Conservation (phyloP, 2,329 filamentous ascomycete species). For the Aspergillus sclerotialis region DNA sequence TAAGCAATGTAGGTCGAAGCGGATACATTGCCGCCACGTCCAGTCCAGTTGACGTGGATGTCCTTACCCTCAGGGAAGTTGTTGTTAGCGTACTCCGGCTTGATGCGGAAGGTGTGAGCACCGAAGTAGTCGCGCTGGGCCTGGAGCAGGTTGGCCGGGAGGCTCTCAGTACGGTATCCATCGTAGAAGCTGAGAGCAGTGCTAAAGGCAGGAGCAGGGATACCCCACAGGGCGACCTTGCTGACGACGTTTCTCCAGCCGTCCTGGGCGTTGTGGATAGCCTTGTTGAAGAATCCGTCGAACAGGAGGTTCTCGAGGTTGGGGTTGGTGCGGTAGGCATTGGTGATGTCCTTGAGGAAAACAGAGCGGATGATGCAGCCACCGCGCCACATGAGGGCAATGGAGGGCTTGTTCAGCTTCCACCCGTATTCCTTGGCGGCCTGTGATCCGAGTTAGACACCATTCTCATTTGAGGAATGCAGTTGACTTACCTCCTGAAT, state of each 20-base stretch:
- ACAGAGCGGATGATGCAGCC: constrained; percentile 99
- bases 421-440: constrained; percentile 92
- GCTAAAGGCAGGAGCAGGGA: constrained; percentile 92
- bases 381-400: constrained; percentile 99
- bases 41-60: constrained; percentile 99
- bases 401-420: constrained; percentile 99
- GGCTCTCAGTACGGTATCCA: constrained; percentile 92
- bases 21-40: constrained; percentile 92
- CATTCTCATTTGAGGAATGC: no score
- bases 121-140: constrained; percentile 99
- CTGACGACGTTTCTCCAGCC: constrained; percentile 88
- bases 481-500: constrained; percentile 86
- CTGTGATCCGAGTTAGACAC: no score
- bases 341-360: constrained; percentile 99
- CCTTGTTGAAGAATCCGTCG: constrained; percentile 99
- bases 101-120: constrained; percentile 82
- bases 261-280: constrained; percentile 90
- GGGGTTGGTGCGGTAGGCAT: constrained; percentile 87
- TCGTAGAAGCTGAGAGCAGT: constrained; percentile 98
- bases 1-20: constrained; percentile 98
- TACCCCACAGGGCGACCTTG: constrained; percentile 88
- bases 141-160: constrained; percentile 96
- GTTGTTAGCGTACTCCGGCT: constrained; percentile 67
- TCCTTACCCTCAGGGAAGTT: constrained; percentile 81
- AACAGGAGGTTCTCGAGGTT: constrained; percentile 97